Conservation (phyloP, 768 basidiomycete genomes). For the Phaeolepiota aurea region DNA sequence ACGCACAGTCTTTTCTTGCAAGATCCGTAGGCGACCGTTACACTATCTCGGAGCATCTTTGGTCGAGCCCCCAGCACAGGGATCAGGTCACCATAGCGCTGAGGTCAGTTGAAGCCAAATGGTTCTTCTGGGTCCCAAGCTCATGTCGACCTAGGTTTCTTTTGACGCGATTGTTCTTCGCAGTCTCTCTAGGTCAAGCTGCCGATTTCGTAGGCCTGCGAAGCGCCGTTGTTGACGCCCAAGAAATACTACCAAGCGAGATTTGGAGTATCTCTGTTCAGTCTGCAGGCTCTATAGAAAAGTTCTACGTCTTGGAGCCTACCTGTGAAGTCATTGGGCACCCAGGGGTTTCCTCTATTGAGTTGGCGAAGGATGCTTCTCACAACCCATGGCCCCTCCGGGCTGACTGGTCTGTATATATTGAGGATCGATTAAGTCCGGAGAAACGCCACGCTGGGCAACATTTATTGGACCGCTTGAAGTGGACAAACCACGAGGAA, state of each 20-base stretch:
- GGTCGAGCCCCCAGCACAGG: conserved; percentile 52
- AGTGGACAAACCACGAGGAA: conserved; percentile 67
- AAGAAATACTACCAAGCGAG: conserved; percentile 45
- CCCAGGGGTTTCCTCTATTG: neutral
- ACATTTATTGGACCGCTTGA: conserved; percentile 32
- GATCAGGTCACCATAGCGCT: conserved; percentile 49
- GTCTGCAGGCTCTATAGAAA: conserved; percentile 15
- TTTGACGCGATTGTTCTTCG: conserved; percentile 55
- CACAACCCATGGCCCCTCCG: no score
- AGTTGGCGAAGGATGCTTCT: conserved; percentile 1
- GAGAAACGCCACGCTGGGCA: conserved; percentile 8
- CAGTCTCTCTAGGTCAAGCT: conserved; percentile 43
- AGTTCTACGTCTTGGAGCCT: conserved; percentile 53
- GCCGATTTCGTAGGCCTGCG: conserved; percentile 17
- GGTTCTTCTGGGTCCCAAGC: no score
- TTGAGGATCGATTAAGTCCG: conserved; percentile 17
- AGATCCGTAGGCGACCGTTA: conserved; percentile 20
- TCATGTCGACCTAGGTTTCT: no score
- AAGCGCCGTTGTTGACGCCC: conserved; percentile 33
- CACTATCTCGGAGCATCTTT: conserved; percentile 37
- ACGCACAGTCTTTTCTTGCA: conserved; percentile 43
- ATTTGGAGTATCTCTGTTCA: conserved; percentile 48
- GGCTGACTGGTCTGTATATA: conserved; percentile 60
- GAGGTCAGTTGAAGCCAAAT: conserved; percentile 29
- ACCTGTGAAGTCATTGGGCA: conserved; percentile 70